Conservation (phyloP, 495 filamentous ascomycete genomes). For the Cercophora newfieldiana region DNA sequence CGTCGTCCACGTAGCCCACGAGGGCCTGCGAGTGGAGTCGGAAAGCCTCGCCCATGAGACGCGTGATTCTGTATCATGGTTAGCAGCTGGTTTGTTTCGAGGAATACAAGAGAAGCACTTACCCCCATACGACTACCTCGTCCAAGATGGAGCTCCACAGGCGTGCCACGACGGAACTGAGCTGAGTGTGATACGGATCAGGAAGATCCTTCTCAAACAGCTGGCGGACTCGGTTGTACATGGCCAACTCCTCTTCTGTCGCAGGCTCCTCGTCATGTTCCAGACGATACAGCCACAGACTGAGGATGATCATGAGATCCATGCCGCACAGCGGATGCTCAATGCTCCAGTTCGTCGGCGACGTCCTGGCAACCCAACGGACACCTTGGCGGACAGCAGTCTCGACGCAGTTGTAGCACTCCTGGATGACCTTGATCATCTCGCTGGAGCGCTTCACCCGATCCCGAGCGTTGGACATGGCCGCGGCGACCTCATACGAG, state of each 20-base stretch:
- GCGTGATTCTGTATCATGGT: slow-evolving; percentile 74
- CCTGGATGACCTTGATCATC: slow-evolving; percentile 98
- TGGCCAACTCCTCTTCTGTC: slow-evolving; percentile 83
- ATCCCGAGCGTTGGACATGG: slow-evolving; percentile 91
- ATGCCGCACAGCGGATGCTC: slow-evolving; percentile 96
- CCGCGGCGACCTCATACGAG: slow-evolving; percentile 91
- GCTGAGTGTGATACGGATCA: slow-evolving; percentile 66
- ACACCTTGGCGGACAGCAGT: slow-evolving; percentile 93
- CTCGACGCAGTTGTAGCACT: slow-evolving; percentile 98
- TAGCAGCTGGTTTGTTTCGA: slow-evolving; percentile 40
- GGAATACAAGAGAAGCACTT: slow-evolving; percentile 37
- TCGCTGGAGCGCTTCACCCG: slow-evolving; percentile 91
- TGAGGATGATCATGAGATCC: slow-evolving; percentile 98
- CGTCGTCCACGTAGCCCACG: slow-evolving; percentile 85
- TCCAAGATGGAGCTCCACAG: slow-evolving; percentile 98
- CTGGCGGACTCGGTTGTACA: slow-evolving; percentile 93
- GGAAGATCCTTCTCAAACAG: slow-evolving; percentile 88
- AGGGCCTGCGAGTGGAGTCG: slow-evolving; percentile 94
- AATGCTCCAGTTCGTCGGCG: slow-evolving; percentile 97
- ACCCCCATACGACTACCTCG: slow-evolving; percentile 98
- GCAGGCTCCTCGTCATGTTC: slow-evolving; percentile 98
- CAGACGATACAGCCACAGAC: slow-evolving; percentile 95
- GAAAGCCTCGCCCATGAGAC: slow-evolving; percentile 97
- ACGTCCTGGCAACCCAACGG: slow-evolving; percentile 95
- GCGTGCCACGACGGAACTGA: slow-evolving; percentile 90